A percentile compares a stretch with the other conserved stretches of the same genome.
These are phyloP conservation scores for Pseudogymnoascus sp. DNA, from an alignment of 2,329 filamentous ascomycete species.

Conservation along the genomic window DNA sequence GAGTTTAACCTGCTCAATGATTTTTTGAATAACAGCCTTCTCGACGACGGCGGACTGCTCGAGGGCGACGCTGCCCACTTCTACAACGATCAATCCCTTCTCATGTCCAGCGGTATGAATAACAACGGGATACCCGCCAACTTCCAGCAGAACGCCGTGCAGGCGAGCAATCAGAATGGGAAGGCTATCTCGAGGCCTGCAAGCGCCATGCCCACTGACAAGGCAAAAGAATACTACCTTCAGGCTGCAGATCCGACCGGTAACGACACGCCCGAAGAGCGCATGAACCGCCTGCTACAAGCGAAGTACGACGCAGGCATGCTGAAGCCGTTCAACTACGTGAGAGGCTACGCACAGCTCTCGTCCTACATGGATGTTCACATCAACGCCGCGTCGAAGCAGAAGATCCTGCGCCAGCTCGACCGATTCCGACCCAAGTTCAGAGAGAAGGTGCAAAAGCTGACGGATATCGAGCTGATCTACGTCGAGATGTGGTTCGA, in stretches of 20 bases:
- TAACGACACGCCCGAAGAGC: slow-evolving; percentile 78
- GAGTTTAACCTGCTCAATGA: slow-evolving; percentile 97
- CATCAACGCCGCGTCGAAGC: slow-evolving; percentile 72
- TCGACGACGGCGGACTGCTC: slow-evolving; percentile 73
- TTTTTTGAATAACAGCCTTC: slow-evolving; percentile 84
- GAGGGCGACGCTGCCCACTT: slow-evolving; percentile 60
- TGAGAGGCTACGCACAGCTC: slow-evolving; percentile 87
- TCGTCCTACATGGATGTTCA: slow-evolving; percentile 89
- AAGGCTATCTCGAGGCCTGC: slow-evolving; percentile 55
- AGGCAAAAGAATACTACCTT: slow-evolving; percentile 86
- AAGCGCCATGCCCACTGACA: slow-evolving; percentile 52
- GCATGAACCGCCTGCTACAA: slow-evolving; percentile 88
- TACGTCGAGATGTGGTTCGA: slow-evolving; percentile 99
- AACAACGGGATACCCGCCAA: slow-evolving; percentile 30
- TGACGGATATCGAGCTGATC: slow-evolving; percentile 91
- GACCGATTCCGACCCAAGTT: slow-evolving; percentile 94
- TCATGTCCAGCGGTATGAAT: slow-evolving; percentile 43
- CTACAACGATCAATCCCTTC: slow-evolving; percentile 49
- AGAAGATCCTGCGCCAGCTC: slow-evolving; percentile 86
- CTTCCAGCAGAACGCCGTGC: slow-evolving; percentile 30
- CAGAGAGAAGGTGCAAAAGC: slow-evolving; percentile 81
- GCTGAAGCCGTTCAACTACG: slow-evolving; percentile 95
- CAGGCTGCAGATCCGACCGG: slow-evolving; percentile 93
- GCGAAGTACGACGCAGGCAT: slow-evolving; percentile 96
- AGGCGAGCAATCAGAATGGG: slow-evolving; percentile 38